Evolutionary conservation across 1,139 yeast species (phyloP).

Genomic region (Scheffersomyces insectosa): DNA sequence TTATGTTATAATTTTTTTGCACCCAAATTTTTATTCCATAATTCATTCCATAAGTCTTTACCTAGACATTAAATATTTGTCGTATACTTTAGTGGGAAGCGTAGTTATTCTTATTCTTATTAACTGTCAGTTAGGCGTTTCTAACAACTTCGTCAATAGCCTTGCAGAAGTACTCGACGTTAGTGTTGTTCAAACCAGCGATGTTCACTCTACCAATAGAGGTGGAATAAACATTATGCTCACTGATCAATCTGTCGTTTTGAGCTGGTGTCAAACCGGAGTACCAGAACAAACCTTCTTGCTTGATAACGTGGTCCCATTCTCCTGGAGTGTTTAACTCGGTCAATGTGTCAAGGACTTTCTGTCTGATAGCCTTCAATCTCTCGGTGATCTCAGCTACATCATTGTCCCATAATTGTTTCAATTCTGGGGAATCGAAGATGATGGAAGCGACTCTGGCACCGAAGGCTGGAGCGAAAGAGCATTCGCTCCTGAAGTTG

Average conservation of each 20-base stretch:
- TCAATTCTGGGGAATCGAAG: conserved; percentile 24
- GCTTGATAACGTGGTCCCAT: conserved; percentile 39
- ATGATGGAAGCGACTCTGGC: conserved; percentile 40
- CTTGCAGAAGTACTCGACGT: conserved; percentile 36
- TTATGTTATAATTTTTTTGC: no score
- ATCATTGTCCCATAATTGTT: conserved; percentile 36
- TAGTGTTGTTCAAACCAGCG: conserved; percentile 41
- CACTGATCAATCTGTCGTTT: conserved; percentile 27
- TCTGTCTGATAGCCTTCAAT: conserved; percentile 29
- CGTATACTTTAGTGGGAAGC: no score
- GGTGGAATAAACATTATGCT: conserved; percentile 40
- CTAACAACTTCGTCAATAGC: conserved; percentile 43
- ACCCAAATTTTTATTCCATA: no score
- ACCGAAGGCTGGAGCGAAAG: conserved; percentile 50
- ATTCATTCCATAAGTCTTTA: no score
- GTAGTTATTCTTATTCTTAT: no score
- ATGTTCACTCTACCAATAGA: conserved; percentile 43
- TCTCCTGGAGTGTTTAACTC: conserved; percentile 43
- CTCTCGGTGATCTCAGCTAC: conserved; percentile 30
- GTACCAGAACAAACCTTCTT: conserved; percentile 47
- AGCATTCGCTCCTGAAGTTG: conserved; percentile 38
- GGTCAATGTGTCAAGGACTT: conserved; percentile 26
- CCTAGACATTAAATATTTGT: no score
- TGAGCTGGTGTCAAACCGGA: conserved; percentile 39
- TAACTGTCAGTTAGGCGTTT: conserved; percentile 2